These are phyloP conservation scores for Coprinopsis sp. DNA, from an alignment of 768 basidiomycete species.

Conservation along the genomic window DNA sequence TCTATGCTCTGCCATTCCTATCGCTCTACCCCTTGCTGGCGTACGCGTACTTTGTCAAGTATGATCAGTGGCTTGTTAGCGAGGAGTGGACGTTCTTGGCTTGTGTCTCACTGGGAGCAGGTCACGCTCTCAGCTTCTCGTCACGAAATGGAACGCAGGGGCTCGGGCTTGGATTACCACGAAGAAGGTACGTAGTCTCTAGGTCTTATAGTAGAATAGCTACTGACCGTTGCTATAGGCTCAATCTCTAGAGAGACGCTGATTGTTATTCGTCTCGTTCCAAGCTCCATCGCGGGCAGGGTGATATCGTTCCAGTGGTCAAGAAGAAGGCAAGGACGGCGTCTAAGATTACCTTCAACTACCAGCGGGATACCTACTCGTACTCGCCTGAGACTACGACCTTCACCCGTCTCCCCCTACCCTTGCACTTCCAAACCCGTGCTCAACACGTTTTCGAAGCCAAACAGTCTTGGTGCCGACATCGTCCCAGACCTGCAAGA, in stretches of 20 bases:
- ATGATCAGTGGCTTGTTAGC: constrained; percentile 85
- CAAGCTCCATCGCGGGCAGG: constrained; percentile 75
- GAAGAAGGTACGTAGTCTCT: constrained; percentile 48
- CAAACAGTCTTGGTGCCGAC: constrained; percentile 47
- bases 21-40: constrained; percentile 77
- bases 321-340: constrained; percentile 56
- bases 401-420: constrained; percentile 83
- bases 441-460: constrained; percentile 58
- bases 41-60: constrained; percentile 88
- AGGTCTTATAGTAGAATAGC: background rate
- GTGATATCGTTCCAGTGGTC: constrained; percentile 77
- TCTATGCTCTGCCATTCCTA: constrained; percentile 77
- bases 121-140: constrained; percentile 91
- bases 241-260: constrained; percentile 60
- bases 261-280: constrained; percentile 81
- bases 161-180: constrained; percentile 82
- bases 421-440: constrained; percentile 71
- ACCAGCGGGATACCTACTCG: constrained; percentile 92
- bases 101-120: constrained; percentile 76
- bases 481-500: constrained; percentile 48
- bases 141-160: constrained; percentile 83
- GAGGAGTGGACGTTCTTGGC: constrained; percentile 99
- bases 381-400: constrained; percentile 50
- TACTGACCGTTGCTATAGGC: constrained; percentile 38
- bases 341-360: constrained; percentile 82